Evolutionary conservation across 176 grass and related monocot genomes (phyloP), one percentile per base, ranked within the genome.

Genomic region (Oryza meridionalis): DNA sequence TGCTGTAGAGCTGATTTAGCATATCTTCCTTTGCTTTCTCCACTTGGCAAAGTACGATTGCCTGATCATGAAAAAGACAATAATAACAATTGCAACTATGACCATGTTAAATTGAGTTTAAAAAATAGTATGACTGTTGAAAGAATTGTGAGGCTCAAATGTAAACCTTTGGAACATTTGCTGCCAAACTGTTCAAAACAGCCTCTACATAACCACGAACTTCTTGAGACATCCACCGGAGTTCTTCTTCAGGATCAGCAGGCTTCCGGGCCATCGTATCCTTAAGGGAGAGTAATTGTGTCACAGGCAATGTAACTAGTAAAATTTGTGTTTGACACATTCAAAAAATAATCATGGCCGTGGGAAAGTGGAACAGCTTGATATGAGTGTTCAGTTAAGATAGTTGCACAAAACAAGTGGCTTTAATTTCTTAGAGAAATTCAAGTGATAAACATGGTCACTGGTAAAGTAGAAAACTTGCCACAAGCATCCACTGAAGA

Each of bases 161-260:
- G 70, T 45, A 12, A 85, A 98, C 93, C 91, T 99, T 99, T 65
- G 96, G 96, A 86, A 99, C 93, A 71, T 99, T 99, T 85, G 96
- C 93, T 58, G 96, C 91, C 80, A 99, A 90, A 92, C 93, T 96
- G 82, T 96, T 94, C 81, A 99, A 88, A 88, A 99, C 93, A 73
- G 93, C 93, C 72, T 99, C 96, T 9, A 99, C 96, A 82, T 99
- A 99, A 87, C 96, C 90, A 64, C 96, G 93, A 65, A 99, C 91
- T 99, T 99, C 96, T 88, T 99, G 96, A 71, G 96, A 96, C 96
- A 99, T 99, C 96, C 96, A 99, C 76, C 91, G 80, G 46, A 99
- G 91, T 82, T 99, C 96, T 91, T 96, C 96, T 88, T 96, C 96
- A 75, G 96, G 96, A 88, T 99, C 93, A 84, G 93, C 96, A 59